A percentile compares a stretch with the other conserved stretches of the same genome.
Evolutionary conservation across 306 rosid species (phyloP).

Genomic region (Canavalia gladiata): DNA sequence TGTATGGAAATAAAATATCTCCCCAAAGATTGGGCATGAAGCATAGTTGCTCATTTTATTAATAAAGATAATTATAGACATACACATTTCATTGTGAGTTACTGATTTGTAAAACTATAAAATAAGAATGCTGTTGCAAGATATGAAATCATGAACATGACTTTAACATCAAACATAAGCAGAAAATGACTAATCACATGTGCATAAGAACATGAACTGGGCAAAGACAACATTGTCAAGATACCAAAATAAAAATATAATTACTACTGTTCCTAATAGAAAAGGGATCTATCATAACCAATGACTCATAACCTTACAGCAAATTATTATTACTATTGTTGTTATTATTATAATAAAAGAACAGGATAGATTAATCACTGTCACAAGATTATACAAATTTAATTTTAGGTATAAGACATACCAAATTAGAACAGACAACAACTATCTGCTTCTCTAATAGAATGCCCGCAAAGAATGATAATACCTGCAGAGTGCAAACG

Average conservation of each 20-base stretch:
- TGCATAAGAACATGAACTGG: slow-evolving; percentile 7
- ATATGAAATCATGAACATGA: slow-evolving; percentile 27
- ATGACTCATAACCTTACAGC: slow-evolving; percentile 14
- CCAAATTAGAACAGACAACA: slow-evolving; percentile 91
- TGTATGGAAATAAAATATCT: slow-evolving; percentile 5
- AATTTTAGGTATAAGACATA: slow-evolving; percentile 49
- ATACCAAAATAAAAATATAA: slow-evolving; percentile 33
- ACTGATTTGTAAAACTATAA: slow-evolving; percentile 29
- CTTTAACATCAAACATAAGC: slow-evolving; percentile 16
- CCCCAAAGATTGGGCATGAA: slow-evolving; percentile 11
- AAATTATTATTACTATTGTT: not conserved
- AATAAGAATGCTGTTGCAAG: slow-evolving; percentile 37
- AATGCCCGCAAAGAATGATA: slow-evolving; percentile 77
- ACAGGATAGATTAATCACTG: slow-evolving; percentile 16
- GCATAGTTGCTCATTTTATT: slow-evolving; percentile 17
- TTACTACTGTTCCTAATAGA: not conserved
- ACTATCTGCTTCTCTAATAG: slow-evolving; percentile 91
- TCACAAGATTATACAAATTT: slow-evolving; percentile 37
- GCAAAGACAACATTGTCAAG: slow-evolving; percentile 33
- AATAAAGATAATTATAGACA: slow-evolving; percentile 26
- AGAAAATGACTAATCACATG: slow-evolving; percentile 25
- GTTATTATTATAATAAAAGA: not conserved
- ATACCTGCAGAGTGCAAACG: slow-evolving; percentile 54
- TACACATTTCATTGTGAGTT: slow-evolving; percentile 7
- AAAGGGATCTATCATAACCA: slow-evolving; percentile 24